phyloP scores from a whole-genome alignment of 2,329 filamentous ascomycete species.

The Pestalotiopsis sp. region DNA sequence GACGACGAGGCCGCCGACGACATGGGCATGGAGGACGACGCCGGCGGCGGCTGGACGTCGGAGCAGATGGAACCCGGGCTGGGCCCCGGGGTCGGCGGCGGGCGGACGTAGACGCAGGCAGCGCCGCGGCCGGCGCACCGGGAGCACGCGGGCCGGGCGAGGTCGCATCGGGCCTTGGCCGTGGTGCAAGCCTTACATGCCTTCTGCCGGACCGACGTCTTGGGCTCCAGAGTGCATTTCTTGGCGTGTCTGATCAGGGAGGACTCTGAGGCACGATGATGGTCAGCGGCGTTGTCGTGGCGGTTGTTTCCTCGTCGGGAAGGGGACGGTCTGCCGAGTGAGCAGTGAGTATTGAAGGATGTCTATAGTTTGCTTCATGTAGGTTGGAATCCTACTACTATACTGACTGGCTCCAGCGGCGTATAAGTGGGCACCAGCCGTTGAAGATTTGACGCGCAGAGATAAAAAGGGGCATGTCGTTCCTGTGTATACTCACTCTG shows the following conservation, averaged over 20 bases:
- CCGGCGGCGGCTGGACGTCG: not conserved
- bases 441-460: not conserved
- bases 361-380: not conserved
- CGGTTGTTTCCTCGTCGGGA: not conserved
- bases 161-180: constrained; percentile 32
- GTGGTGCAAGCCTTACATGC: constrained; percentile 28
- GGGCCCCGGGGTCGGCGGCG: not conserved
- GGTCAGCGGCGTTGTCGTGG: not conserved
- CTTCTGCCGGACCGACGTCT: constrained; percentile 25
- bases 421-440: not conserved
- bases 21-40: not conserved
- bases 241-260: constrained; percentile 25
- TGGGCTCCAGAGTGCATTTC: constrained; percentile 25
- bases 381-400: not conserved
- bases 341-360: not conserved
- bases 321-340: not conserved
- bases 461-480: not conserved
- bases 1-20: not conserved
- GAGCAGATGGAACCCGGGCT: constrained; percentile 3
- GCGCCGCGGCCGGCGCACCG: constrained; percentile 24
- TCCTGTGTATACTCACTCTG: constrained; percentile 22
- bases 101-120: constrained; percentile 23
- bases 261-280: constrained; percentile 18
- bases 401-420: not conserved
- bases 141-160: constrained; percentile 26